Conservation (phyloP, 2,329 filamentous ascomycete species). For the Colletotrichum sidae region DNA sequence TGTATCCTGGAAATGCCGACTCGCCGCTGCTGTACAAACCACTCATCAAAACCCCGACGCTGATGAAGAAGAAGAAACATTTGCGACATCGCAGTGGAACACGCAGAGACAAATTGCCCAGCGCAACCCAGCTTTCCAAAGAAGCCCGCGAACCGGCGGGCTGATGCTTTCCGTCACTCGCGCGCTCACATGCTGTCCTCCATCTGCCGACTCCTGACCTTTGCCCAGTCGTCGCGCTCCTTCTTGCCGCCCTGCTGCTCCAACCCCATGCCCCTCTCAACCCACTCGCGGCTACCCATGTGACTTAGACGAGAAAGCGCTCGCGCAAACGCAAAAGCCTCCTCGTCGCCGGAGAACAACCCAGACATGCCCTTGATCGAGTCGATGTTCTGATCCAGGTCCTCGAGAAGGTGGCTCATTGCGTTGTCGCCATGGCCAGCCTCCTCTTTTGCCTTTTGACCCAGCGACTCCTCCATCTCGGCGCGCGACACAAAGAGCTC, state of each 20-base stretch:
- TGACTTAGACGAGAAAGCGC: constrained; percentile 86
- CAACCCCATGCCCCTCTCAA: constrained; percentile 81
- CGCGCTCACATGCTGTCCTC: constrained; percentile 71
- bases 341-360: constrained; percentile 94
- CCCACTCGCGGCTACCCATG: constrained; percentile 96
- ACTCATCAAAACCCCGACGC: not conserved
- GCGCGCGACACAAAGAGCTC: constrained; percentile 85
- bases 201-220: constrained; percentile 74
- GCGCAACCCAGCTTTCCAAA: not conserved
- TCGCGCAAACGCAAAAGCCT: constrained; percentile 94
- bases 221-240: constrained; percentile 74
- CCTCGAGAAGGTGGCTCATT: constrained; percentile 87
- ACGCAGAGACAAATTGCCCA: constrained; percentile 15
- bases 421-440: constrained; percentile 66
- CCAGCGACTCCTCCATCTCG: constrained; percentile 71
- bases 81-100: not conserved
- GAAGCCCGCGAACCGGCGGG: constrained; percentile 2
- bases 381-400: constrained; percentile 85
- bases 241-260: constrained; percentile 73
- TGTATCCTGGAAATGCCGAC: constrained; percentile 19
- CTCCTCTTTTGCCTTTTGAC: constrained; percentile 51
- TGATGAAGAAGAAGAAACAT: constrained; percentile 7
- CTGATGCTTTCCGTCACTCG: constrained; percentile 1
- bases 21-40: constrained; percentile 1
- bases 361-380: constrained; percentile 82